A percentile compares a stretch with the other conserved stretches of the same genome.
These are phyloP conservation scores for Leccinum aurantiacum DNA, from an alignment of 768 basidiomycete genomes.

Conservation along the genomic window DNA sequence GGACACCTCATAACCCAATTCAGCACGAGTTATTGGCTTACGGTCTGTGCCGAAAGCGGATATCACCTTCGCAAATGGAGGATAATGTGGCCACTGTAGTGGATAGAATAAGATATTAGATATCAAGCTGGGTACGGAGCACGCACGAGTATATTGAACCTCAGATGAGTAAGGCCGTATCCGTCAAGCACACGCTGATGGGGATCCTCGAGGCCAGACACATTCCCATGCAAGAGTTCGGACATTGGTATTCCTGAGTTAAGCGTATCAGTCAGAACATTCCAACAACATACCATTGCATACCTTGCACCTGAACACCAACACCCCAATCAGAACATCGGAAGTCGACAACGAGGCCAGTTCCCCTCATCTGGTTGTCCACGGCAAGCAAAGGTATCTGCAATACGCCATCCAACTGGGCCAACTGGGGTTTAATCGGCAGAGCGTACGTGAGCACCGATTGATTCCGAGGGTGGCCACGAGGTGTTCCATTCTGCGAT, in stretches of 20 bases:
- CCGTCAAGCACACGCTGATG: constrained; percentile 24
- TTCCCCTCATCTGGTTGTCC: constrained; percentile 22
- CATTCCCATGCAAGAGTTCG: constrained; percentile 24
- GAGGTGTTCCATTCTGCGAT: constrained; percentile 4
- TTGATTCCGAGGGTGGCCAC: background rate
- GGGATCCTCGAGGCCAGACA: constrained; percentile 20
- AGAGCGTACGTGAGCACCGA: constrained; percentile 20
- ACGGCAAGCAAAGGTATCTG: constrained; percentile 25
- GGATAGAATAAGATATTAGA: background rate
- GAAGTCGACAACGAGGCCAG: constrained; percentile 22
- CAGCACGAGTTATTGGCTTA: constrained; percentile 22
- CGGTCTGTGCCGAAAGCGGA: constrained; percentile 22
- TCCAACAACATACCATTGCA: background rate
- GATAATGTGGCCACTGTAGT: constrained; percentile 29
- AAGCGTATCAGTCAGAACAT: background rate
- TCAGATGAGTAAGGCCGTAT: constrained; percentile 14
- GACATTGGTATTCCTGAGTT: constrained; percentile 26
- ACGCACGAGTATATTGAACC: constrained; percentile 27
- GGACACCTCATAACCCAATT: constrained; percentile 29
- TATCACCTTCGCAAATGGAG: constrained; percentile 23
- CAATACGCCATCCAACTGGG: constrained; percentile 20
- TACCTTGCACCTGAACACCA: constrained; percentile 23
- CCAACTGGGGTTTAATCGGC: constrained; percentile 19
- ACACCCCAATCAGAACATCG: constrained; percentile 24
- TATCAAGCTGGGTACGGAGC: background rate